Base-by-base conservation (phyloP, 495 filamentous ascomycete genomes). In the Penicillium coffeae region DNA sequence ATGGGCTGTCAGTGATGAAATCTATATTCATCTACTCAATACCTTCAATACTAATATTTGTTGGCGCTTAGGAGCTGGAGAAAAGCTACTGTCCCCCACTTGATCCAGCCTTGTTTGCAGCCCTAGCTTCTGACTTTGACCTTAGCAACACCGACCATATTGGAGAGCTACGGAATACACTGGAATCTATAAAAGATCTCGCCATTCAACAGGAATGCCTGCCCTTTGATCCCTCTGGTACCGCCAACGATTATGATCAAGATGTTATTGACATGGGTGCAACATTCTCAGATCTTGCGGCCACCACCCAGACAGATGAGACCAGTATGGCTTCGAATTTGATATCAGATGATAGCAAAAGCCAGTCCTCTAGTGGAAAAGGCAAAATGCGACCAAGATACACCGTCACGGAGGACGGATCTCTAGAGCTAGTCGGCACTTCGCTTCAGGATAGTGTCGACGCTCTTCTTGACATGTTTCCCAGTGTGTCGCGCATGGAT, bases 201-300 rank as follows among this genome's bases (percentile, higher is more conserved):
- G 88, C 86, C 0, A 53, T 72, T 16, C 72, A 75, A 16, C 85
- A 92, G 52, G 83, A 89, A 54, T 71, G 77, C 13, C 77, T 81
- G 0, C 83, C 80, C 0, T 94, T 94, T 59, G 89, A 95, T 49
- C 82, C 89, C 0, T 90, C 86, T 9, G 89, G 87, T 2, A 81
- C 62, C 15, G 58, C 58, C 10, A 63, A 56, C 25, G 51, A 55
- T 25, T 40, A 64, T 12, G 47, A 55, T 32, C 44, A 22, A 3
- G 60, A 67, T 27, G 59, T 46, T 9, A 13, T 25, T 30, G 48
- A 42, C 8, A 27, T 36, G 12, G 33, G 50, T 8, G 48, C 27
- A 10, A 25, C 41, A 1, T 51, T 51, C 4, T 40, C 45, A 25
- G 45, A 40, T 5, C 20, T 9, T 34, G 45, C n/a, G 19, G 40